These are phyloP conservation scores for Primulina huaijiensis DNA, from an alignment of 257 asterid species.

Conservation along the genomic window DNA sequence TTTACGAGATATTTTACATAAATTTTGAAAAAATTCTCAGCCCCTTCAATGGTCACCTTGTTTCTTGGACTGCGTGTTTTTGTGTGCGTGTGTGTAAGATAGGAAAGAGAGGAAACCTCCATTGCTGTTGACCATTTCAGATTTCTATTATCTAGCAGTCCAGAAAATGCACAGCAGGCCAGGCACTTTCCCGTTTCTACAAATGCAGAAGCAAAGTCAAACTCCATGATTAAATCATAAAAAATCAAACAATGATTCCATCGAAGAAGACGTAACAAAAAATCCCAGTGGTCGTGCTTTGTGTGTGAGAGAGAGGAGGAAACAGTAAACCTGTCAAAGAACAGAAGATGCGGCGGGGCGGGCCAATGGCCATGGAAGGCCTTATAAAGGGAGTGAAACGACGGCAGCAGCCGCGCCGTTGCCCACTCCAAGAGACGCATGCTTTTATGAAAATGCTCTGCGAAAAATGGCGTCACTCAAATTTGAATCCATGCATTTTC, in stretches of 20 bases:
- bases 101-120: constrained; percentile 13
- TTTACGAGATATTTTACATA: neutral
- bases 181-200: neutral
- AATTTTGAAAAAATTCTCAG: too few relatives aligned
- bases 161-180: too few relatives aligned
- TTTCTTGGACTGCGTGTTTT: too few relatives aligned
- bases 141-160: neutral
- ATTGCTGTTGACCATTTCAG: constrained; percentile 24
- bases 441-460: constrained; percentile 17
- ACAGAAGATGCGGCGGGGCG: constrained; percentile 4
- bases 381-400: constrained; percentile 39
- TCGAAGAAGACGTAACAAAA: neutral
- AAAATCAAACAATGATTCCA: neutral
- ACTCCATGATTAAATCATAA: neutral
- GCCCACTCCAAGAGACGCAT: constrained; percentile 29
- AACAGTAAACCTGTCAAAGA: neutral
- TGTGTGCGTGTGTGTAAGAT: neutral
- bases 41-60: too few relatives aligned
- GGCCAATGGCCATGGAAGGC: neutral
- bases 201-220: neutral
- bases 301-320: neutral
- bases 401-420: constrained; percentile 24
- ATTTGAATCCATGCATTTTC: neutral
- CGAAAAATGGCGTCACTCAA: neutral
- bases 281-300: too few relatives aligned